phyloP scores from a whole-genome alignment of 1,284 basidiomycete species.

The Trametes hirsuta region DNA sequence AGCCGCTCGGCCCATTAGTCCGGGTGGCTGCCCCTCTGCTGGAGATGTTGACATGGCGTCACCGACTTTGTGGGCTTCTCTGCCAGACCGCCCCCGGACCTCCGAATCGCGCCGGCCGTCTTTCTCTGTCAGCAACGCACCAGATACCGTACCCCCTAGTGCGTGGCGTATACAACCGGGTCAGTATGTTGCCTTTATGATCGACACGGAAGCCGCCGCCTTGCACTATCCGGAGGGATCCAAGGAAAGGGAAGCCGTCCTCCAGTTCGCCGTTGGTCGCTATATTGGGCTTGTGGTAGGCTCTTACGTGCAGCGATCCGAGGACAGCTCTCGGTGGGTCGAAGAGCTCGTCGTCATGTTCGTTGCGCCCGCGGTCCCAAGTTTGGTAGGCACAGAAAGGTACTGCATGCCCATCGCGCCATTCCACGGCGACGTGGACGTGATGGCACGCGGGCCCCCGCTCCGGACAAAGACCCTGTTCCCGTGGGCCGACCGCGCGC shows the following conservation, averaged over 20 bases:
- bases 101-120: conserved; percentile 19
- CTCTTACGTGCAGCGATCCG: conserved; percentile 15
- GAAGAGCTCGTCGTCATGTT: conserved; percentile 26
- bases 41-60: conserved; percentile 21
- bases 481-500: conserved; percentile 24
- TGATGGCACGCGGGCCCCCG: conserved; percentile 1
- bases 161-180: conserved; percentile 24
- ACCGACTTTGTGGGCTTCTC: conserved; percentile 18
- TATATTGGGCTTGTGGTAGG: conserved; percentile 31
- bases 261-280: conserved; percentile 13
- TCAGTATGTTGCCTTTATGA: conserved; percentile 28
- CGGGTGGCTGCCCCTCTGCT: conserved; percentile 19
- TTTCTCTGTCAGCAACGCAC: conserved; percentile 14
- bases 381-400: neutral
- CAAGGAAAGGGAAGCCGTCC: conserved; percentile 14
- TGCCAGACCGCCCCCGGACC: conserved; percentile 20
- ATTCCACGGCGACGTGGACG: neutral
- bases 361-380: conserved; percentile 13
- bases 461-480: conserved; percentile 25
- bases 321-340: conserved; percentile 13
- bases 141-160: conserved; percentile 4
- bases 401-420: conserved; percentile 24
- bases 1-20: conserved; percentile 16
- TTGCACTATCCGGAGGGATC: conserved; percentile 3
- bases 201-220: conserved; percentile 19